Evolutionary conservation across 257 asterid species (phyloP), one percentile per base, ranked within the genome.

Genomic region (Gentiana straminea): DNA sequence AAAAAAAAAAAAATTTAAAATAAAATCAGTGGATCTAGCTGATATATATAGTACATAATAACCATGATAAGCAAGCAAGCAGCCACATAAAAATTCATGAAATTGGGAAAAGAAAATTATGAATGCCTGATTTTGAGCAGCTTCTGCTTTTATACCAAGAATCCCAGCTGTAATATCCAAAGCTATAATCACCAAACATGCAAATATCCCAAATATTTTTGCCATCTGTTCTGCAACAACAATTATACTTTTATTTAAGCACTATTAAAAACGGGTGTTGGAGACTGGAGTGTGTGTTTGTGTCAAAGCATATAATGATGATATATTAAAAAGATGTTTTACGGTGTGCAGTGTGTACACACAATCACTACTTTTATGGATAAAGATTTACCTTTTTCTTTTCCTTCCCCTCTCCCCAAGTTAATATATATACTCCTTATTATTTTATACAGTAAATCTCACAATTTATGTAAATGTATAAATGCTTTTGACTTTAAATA

Each of bases 61-160:
- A 24, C 1, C 24, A 24, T 24, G 24, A 51, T 32, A 59, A 11
- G 33, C 15, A 52, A 9, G n/a, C 3, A 1, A 0, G 5, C 32
- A 10, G 3, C 4, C 41, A 12, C 9, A 46, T 4, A 33, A 4
- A 7, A 10, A 35, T 9, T 7, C 34, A 35, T 53, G 7, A 24
- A 24, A 11, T 32, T 5, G 44, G 8, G 44, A 39, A 39, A 39
- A 39, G 44, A 39, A 7, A 7, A 39, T 49, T 11, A 4, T 24
- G 5, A 38, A 44, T 69, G 79, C 97, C 86, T 83, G 78, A 58
- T 78, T 77, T 73, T 86, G 94, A 58, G 95, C 89, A 13, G 78
- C 84, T 64, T 89, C 95, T 13, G 92, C 95, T 64, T 76, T 83
- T 72, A 86, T 75, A 3, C 89, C 95, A 35, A 89, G 87, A 60